Conservation (phyloP, 306 rosid genomes). For the Quercus agrifolia region DNA sequence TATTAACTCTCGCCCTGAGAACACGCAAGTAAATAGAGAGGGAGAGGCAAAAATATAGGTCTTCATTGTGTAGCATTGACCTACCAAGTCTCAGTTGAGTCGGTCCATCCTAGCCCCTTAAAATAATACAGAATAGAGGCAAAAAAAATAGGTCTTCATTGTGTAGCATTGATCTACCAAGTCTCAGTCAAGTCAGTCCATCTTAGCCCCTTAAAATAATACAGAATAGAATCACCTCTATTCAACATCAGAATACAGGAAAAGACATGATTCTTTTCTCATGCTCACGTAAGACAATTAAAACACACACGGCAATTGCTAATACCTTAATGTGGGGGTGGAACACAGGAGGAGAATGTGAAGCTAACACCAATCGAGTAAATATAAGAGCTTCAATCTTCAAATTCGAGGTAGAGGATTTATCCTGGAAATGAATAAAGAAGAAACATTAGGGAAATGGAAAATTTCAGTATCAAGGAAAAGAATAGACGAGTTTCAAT, state of each 20-base stretch:
- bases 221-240: neutral
- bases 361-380: constrained; percentile 85
- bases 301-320: neutral
- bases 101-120: neutral
- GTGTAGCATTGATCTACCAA: neutral
- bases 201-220: neutral
- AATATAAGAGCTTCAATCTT: constrained; percentile 95
- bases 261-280: neutral
- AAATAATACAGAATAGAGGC: neutral
- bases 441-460: constrained; percentile 2
- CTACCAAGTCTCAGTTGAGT: neutral
- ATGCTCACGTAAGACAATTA: neutral
- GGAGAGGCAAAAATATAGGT: neutral
- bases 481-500: neutral
- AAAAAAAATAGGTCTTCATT: neutral
- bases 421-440: constrained; percentile 52
- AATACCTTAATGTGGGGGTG: constrained; percentile 88
- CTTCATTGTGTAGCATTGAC: neutral
- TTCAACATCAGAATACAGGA: neutral
- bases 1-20: too few relatives aligned
- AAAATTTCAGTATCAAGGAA: constrained; percentile 11
- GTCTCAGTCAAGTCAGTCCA: neutral
- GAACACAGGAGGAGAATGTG: constrained; percentile 92
- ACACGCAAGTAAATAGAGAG: neutral
- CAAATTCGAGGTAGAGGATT: constrained; percentile 95